A percentile compares a stretch with the other conserved stretches of the same genome.
Evolutionary conservation across 345 rosid genomes (phyloP).

Genomic region (Streptanthus diversifolius): DNA sequence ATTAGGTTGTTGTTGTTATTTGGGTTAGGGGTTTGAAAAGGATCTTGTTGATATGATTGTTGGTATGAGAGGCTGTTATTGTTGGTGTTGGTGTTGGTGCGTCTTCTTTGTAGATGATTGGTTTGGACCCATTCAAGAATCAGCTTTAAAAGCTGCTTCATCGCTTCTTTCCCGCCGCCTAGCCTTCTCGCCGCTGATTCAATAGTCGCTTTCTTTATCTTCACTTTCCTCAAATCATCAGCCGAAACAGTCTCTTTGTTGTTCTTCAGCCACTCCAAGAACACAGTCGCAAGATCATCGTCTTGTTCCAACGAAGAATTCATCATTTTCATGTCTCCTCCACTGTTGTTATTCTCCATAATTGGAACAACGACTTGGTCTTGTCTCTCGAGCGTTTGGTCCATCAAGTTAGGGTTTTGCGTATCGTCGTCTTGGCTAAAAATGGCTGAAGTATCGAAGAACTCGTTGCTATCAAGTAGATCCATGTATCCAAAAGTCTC

Average conservation of each 20-base stretch:
- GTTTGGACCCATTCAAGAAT: slow-evolving; percentile 98
- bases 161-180: slow-evolving; percentile 90
- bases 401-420: slow-evolving; percentile 32
- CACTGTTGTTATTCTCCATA: slow-evolving; percentile 28
- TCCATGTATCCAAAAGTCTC: slow-evolving; percentile 85
- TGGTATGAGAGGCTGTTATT: slow-evolving; percentile 21
- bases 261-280: slow-evolving; percentile 83
- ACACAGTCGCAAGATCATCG: slow-evolving; percentile 78
- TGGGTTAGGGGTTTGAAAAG: slow-evolving; percentile 50
- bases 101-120: slow-evolving; percentile 69
- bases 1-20: slow-evolving; percentile 33
- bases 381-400: slow-evolving; percentile 27
- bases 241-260: slow-evolving; percentile 86
- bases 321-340: slow-evolving; percentile 32
- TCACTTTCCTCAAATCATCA: slow-evolving; percentile 82
- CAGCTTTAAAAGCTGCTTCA: slow-evolving; percentile 87
- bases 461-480: slow-evolving; percentile 61
- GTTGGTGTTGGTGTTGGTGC: slow-evolving; percentile 7
- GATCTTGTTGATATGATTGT: slow-evolving; percentile 41
- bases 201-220: slow-evolving; percentile 88
- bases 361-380: slow-evolving; percentile 21
- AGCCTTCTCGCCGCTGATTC: slow-evolving; percentile 81
- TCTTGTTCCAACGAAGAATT: slow-evolving; percentile 32
- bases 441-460: slow-evolving; percentile 66
- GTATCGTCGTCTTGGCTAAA: slow-evolving; percentile 47